Base-by-base conservation (phyloP, 495 filamentous ascomycete genomes). In the Tetracladium marchalianum region DNA sequence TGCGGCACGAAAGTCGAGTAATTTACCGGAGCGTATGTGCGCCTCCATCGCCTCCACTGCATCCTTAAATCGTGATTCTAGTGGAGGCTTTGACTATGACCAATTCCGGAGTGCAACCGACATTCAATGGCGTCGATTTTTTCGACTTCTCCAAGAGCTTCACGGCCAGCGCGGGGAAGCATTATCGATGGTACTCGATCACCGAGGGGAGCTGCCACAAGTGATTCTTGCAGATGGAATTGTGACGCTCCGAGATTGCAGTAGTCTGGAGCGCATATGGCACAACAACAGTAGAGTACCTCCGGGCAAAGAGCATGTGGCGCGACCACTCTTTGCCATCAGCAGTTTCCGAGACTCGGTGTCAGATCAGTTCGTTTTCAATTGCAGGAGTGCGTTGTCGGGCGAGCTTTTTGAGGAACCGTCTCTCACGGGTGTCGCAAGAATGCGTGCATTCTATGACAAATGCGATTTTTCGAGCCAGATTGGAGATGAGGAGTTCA, bases 71-170 rank as follows among this genome's bases (percentile, higher is more conserved):
- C 77, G 73, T 46, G 72, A 65, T 22, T 68, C 75, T 17, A 70
- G 77, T 6, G 80, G 80, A 6, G 74, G 73, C n/a, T 75, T 82
- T 56, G 82, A 92, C 49, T 85, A 84, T 49, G 71, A 78, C 11
- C 75, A 80, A 35, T 90, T 84, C 60, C 73, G 80, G 35, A 63
- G 65, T 24, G 78, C 83, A 27, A 81, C 81, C 35, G 80, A 89
- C 58, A 68, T 80, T 8, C 90, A 96, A 57, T 98, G 92, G 93
- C 78, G 82, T 35, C 74, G 86, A 37, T 93, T 92, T 64, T 92
- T 85, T 66, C 81, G 90, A 35, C 72, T 96, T 17, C 72, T 90
- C 40, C 69, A 79, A 11, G 90, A 97, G 57, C 73, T 99, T 17
- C 84, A 99, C 56, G 88, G 82, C 49, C 80, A 85, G 49, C 75